Conservation (phyloP, 2,329 filamentous ascomycete species). For the Aspergillus sp. region DNA sequence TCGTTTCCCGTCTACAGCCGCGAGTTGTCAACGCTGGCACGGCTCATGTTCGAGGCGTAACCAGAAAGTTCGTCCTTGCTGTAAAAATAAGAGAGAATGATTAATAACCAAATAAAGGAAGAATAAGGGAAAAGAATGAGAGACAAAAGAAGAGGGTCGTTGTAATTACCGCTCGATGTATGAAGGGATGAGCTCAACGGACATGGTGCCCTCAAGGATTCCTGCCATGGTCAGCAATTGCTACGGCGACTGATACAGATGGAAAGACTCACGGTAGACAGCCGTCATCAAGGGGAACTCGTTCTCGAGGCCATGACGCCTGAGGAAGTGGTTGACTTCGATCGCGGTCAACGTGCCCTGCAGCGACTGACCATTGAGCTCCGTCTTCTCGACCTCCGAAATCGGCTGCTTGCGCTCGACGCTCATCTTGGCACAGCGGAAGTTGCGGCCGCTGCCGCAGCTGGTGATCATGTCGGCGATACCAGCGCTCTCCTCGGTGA, state of each 20-base stretch:
- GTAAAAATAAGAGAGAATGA: neutral
- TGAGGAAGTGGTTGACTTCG: slow-evolving; percentile 85
- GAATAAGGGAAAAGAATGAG: neutral
- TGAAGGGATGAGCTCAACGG: slow-evolving; percentile 70
- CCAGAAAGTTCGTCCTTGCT: neutral
- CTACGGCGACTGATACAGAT: slow-evolving; percentile 1
- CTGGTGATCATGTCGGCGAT: slow-evolving; percentile 94
- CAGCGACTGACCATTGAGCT: slow-evolving; percentile 93
- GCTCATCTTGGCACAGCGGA: slow-evolving; percentile 82
- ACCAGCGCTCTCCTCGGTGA: slow-evolving; percentile 93
- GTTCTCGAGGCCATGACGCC: slow-evolving; percentile 62
- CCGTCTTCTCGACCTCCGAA: slow-evolving; percentile 75
- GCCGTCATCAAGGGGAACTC: slow-evolving; percentile 91
- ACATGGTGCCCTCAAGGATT: slow-evolving; percentile 66
- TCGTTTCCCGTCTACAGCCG: neutral
- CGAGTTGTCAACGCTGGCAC: neutral
- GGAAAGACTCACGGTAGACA: slow-evolving; percentile 51
- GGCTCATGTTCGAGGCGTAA: neutral
- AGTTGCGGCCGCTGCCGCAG: slow-evolving; percentile 86
- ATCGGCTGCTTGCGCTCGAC: slow-evolving; percentile 71
- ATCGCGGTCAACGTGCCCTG: slow-evolving; percentile 87
- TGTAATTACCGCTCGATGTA: slow-evolving; percentile 45
- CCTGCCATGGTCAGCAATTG: slow-evolving; percentile 33
- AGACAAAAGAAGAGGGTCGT: slow-evolving; percentile 5
- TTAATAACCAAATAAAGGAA: neutral